Evolutionary conservation across 2,329 filamentous ascomycete genomes (phyloP).

Genomic region (Aureobasidium leucospermi): DNA sequence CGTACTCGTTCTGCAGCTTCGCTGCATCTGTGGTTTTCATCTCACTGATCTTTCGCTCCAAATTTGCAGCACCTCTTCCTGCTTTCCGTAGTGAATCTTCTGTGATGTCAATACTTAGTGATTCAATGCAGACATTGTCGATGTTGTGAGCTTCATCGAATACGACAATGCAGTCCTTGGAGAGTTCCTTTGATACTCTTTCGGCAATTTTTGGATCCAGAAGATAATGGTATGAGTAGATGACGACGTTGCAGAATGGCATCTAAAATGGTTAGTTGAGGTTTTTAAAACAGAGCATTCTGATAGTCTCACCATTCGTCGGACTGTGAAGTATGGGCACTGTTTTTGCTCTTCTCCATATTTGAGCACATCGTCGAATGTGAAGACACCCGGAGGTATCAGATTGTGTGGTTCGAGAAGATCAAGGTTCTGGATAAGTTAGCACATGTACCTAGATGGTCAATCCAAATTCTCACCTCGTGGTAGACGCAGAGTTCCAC

Average conservation of each 20-base stretch:
- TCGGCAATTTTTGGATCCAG: constrained; percentile 98
- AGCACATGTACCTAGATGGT: constrained; percentile 25
- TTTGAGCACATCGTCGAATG: constrained; percentile 75
- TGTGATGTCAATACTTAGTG: constrained; percentile 90
- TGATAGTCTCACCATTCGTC: constrained; percentile 58
- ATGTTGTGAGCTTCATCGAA: constrained; percentile 99
- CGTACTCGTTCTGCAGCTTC: constrained; percentile 90
- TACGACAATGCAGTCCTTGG: constrained; percentile 96
- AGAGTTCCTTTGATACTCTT: constrained; percentile 86
- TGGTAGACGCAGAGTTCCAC: constrained; percentile 95
- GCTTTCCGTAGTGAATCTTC: constrained; percentile 91
- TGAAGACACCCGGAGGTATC: constrained; percentile 92
- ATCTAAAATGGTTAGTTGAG: constrained; percentile 43
- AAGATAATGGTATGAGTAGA: constrained; percentile 98
- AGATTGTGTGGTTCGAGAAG: constrained; percentile 90
- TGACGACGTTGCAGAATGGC: constrained; percentile 98
- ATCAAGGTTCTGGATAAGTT: constrained; percentile 62
- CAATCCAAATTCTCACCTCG: constrained; percentile 41
- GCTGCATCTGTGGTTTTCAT: constrained; percentile 95
- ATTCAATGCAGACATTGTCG: constrained; percentile 98
- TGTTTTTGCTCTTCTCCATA: constrained; percentile 96
- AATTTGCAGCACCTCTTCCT: constrained; percentile 78
- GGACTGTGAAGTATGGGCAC: constrained; percentile 92
- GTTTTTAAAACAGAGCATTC: background rate
- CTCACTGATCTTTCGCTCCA: constrained; percentile 83